These are phyloP conservation scores for Aspergillus tamarii DNA, from an alignment of 2,329 filamentous ascomycete genomes.

Conservation along the genomic window DNA sequence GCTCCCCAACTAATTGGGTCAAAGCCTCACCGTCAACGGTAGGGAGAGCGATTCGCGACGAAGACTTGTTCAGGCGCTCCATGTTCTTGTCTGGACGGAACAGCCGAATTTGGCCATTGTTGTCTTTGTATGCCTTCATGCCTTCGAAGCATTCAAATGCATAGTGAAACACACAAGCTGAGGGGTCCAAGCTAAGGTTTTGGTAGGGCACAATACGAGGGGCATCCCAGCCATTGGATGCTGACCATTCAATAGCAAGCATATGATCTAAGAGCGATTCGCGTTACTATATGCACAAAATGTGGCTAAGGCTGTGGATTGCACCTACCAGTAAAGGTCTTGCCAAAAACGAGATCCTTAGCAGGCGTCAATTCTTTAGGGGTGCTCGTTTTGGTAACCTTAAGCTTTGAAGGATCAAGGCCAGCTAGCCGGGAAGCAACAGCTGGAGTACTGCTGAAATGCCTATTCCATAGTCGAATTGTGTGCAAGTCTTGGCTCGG, in stretches of 20 bases:
- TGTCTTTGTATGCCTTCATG: conserved; percentile 98
- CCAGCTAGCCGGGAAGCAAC: conserved; percentile 55
- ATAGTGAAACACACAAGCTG: conserved; percentile 97
- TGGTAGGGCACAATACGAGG: conserved; percentile 91
- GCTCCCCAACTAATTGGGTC: conserved; percentile 78
- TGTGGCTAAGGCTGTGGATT: not conserved
- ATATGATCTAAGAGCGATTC: conserved; percentile 76
- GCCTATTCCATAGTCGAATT: conserved; percentile 50
- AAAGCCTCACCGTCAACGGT: conserved; percentile 76
- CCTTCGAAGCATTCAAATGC: conserved; percentile 98
- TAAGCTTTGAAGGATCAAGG: conserved; percentile 77
- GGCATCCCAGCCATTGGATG: conserved; percentile 77
- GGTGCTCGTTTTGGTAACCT: conserved; percentile 71
- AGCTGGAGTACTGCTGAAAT: conserved; percentile 47
- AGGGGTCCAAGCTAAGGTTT: conserved; percentile 93
- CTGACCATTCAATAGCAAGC: conserved; percentile 92
- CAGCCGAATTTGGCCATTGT: conserved; percentile 73
- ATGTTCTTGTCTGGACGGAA: conserved; percentile 98
- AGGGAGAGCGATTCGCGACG: conserved; percentile 87
- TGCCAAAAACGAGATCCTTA: conserved; percentile 85
- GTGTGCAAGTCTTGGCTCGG: conserved; percentile 28
- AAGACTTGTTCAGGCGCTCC: conserved; percentile 88
- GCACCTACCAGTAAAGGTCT: conserved; percentile 77
- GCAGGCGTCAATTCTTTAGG: conserved; percentile 76
- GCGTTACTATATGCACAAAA: conserved; percentile 22